These are phyloP conservation scores for Hanseniaspora uvarum DNA, from an alignment of 1,139 yeast species.

Conservation along the genomic window DNA sequence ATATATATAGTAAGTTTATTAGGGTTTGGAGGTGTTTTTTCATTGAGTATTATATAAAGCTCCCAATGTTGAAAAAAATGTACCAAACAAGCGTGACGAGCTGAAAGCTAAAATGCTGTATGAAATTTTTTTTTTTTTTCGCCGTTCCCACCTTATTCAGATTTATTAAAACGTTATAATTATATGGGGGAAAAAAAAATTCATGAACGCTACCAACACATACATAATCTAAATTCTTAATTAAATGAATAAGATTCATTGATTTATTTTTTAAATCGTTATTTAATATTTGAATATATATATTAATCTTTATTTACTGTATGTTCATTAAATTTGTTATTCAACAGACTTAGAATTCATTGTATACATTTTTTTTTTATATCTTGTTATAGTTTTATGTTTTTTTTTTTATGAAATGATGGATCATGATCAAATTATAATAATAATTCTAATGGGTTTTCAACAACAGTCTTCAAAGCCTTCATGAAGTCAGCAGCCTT, in stretches of 20 bases:
- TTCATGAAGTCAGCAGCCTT: conserved; percentile 94
- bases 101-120: too few species aligned
- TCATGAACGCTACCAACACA: not conserved
- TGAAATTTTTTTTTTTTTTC: not conserved
- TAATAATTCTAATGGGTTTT: conserved; percentile 90
- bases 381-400: not conserved
- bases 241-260: too few species aligned
- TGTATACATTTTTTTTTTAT: not conserved
- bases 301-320: not conserved
- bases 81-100: too few species aligned
- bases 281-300: conserved; percentile 3
- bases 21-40: not conserved
- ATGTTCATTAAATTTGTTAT: not conserved
- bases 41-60: too few species aligned
- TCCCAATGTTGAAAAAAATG: too few species aligned
- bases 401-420: not conserved
- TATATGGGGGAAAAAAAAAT: not conserved
- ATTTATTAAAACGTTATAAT: not conserved
- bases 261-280: not conserved
- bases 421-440: conserved; percentile 38
- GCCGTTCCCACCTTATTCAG: not conserved
- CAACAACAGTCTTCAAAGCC: conserved; percentile 81
- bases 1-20: conserved; percentile 6
- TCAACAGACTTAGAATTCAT: not conserved
- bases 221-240: too few species aligned